phyloP scores from a whole-genome alignment of 371 early-diverging fungal genomes.

The Circinella umbellata region DNA sequence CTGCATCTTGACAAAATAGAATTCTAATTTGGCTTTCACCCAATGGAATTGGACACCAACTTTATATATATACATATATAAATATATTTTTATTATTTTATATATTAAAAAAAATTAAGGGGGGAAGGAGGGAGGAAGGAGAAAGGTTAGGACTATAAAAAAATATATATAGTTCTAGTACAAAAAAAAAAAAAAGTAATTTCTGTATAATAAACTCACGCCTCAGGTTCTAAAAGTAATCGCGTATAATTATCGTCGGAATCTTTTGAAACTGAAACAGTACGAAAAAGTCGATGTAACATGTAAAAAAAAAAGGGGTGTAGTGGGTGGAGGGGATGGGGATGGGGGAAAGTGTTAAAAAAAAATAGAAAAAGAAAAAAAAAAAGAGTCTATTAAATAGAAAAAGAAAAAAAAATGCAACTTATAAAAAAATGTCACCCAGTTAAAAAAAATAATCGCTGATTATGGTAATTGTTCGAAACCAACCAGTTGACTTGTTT shows the following conservation, averaged over 20 bases:
- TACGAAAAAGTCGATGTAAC: constrained; percentile 50
- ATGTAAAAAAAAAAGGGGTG: constrained; percentile 12
- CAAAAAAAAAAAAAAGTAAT: too few species aligned
- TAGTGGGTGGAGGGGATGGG: too few species aligned
- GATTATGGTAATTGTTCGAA: too few species aligned
- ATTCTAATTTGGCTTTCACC: constrained; percentile 41
- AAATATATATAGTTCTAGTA: too few species aligned
- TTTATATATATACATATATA: too few species aligned
- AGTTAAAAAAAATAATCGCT: too few species aligned
- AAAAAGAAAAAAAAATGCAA: too few species aligned
- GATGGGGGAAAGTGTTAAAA: not conserved
- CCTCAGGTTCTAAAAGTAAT: constrained; percentile 43
- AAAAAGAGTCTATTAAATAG: too few species aligned
- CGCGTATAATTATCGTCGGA: constrained; percentile 37
- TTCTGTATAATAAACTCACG: constrained; percentile 27
- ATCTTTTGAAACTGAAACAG: constrained; percentile 40
- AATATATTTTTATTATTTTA: not conserved
- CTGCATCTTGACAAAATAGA: constrained; percentile 47
- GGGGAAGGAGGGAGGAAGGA: not conserved
- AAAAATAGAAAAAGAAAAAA: not conserved
- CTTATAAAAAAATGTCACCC: too few species aligned
- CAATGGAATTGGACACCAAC: constrained; percentile 39
- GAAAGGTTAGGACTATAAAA: too few species aligned
- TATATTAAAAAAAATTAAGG: not conserved
- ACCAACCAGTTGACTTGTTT: too few species aligned